These are phyloP conservation scores for Anastatica hierochuntica DNA, from an alignment of 345 rosid genomes.

Conservation along the genomic window DNA sequence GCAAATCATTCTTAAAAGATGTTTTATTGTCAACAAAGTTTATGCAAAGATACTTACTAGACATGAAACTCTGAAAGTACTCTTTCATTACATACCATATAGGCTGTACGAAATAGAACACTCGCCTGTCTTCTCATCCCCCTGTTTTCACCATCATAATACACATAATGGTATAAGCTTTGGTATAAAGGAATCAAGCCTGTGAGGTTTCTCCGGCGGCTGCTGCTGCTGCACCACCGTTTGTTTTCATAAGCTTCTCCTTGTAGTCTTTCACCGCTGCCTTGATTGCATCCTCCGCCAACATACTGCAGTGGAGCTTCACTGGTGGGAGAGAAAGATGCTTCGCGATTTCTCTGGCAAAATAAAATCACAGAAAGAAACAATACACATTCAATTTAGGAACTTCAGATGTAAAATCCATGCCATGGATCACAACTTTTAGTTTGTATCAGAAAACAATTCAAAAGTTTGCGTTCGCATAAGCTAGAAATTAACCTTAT, in stretches of 20 bases:
- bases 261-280: constrained; percentile 91
- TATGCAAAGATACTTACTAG: not conserved
- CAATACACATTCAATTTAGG: not conserved
- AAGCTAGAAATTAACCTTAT: not conserved
- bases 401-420: not conserved
- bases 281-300: constrained; percentile 99
- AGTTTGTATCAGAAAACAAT: not conserved
- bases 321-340: constrained; percentile 98
- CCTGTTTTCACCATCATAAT: constrained; percentile 24
- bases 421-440: not conserved
- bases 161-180: constrained; percentile 9
- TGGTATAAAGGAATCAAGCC: constrained; percentile 36
- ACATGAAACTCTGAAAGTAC: too few species aligned
- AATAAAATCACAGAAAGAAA: not conserved
- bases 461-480: not conserved
- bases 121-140: not conserved
- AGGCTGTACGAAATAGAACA: too few species aligned
- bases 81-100: too few species aligned
- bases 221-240: constrained; percentile 19
- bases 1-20: not conserved
- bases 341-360: constrained; percentile 76
- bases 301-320: constrained; percentile 99
- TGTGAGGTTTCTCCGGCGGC: constrained; percentile 34
- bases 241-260: constrained; percentile 45
- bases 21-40: not conserved